These are phyloP conservation scores for Centaurea solstitialis DNA, from an alignment of 129 eudicot species.

Conservation along the genomic window DNA sequence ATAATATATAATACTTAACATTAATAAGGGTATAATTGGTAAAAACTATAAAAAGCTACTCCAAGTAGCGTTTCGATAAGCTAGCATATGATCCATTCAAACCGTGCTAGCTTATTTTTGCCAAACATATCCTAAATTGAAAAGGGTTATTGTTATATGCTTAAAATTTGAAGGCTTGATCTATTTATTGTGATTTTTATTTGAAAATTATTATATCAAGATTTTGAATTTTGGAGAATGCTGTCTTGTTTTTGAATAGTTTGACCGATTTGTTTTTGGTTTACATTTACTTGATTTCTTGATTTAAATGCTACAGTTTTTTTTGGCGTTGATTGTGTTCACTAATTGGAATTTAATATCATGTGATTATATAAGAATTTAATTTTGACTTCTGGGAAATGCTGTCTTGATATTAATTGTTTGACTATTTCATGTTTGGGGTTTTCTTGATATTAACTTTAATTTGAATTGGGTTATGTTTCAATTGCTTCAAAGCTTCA, in stretches of 20 bases:
- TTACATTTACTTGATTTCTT: background rate
- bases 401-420: background rate
- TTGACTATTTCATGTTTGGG: background rate
- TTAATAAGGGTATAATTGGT: too few species aligned
- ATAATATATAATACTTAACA: too few species aligned
- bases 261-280: slow-evolving; percentile 5
- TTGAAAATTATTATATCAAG: background rate
- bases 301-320: background rate
- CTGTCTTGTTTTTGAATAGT: background rate
- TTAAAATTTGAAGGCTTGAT: too few species aligned
- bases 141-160: too few species aligned
- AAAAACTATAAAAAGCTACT: too few species aligned
- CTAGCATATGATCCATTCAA: too few species aligned
- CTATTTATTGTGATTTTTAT: background rate
- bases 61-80: too few species aligned
- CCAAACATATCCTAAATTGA: too few species aligned
- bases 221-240: background rate
- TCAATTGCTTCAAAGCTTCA: background rate
- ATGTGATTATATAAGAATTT: background rate
- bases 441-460: background rate
- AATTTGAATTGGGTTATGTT: slow-evolving; percentile 2
- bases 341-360: background rate
- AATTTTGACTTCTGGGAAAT: background rate
- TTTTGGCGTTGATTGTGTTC: background rate
- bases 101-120: too few species aligned